phyloP scores from a whole-genome alignment of 2,329 filamentous ascomycete genomes.

The Penicillium sp. region DNA sequence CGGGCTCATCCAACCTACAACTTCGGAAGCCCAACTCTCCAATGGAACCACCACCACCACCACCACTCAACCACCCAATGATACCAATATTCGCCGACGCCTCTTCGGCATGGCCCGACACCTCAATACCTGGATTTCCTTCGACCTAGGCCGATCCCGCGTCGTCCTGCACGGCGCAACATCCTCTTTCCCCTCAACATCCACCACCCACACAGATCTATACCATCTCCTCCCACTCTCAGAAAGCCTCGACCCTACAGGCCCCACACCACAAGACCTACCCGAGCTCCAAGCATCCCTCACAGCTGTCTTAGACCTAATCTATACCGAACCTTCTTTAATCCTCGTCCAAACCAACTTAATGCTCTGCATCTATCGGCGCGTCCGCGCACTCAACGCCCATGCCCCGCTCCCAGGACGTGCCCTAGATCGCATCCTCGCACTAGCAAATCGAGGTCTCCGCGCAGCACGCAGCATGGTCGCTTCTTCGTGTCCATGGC shows the following conservation, averaged over 20 bases:
- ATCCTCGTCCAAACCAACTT: slow-evolving; percentile 59
- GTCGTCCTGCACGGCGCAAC: slow-evolving; percentile 53
- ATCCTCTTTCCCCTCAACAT: slow-evolving; percentile 44
- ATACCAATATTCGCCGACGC: slow-evolving; percentile 47
- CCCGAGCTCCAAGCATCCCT: slow-evolving; percentile 52
- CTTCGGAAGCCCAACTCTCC: neutral
- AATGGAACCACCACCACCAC: neutral
- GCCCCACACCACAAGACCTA: slow-evolving; percentile 42
- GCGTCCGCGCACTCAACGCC: slow-evolving; percentile 56
- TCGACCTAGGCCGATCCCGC: slow-evolving; percentile 60
- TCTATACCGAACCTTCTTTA: slow-evolving; percentile 49
- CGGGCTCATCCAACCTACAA: slow-evolving; percentile 6
- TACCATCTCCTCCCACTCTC: slow-evolving; percentile 58
- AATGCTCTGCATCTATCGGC: slow-evolving; percentile 59
- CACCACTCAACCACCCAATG: slow-evolving; percentile 13
- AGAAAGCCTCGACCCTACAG: slow-evolving; percentile 58
- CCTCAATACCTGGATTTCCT: slow-evolving; percentile 63
- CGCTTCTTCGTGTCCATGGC: slow-evolving; percentile 56
- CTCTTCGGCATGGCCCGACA: slow-evolving; percentile 59
- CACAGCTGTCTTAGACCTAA: slow-evolving; percentile 45
- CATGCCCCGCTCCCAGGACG: slow-evolving; percentile 44
- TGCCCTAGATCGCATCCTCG: slow-evolving; percentile 54
- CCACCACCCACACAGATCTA: slow-evolving; percentile 44
- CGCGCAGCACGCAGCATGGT: slow-evolving; percentile 54
- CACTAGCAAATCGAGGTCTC: slow-evolving; percentile 51